Percentiles rank a stretch among this genome's conserved stretches.
Conservation (phyloP, 495 filamentous ascomycete species). For the Neurospora sublineolata region DNA sequence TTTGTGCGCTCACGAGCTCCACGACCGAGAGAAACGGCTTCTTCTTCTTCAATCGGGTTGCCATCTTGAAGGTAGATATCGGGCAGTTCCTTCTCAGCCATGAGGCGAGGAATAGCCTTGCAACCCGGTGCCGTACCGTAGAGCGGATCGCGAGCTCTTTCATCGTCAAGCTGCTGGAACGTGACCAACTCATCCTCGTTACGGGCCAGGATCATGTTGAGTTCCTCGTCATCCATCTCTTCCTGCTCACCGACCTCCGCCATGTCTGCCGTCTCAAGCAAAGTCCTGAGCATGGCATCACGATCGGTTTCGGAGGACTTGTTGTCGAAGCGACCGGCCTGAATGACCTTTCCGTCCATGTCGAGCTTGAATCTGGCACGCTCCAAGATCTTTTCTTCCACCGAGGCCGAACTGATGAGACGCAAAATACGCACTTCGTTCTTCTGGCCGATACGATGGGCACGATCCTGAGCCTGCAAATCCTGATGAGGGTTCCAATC, state of each 20-base stretch:
- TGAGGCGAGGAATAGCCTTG: constrained; percentile 60
- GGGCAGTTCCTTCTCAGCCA: constrained; percentile 79
- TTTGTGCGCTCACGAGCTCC: constrained; percentile 87
- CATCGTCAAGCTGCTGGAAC: constrained; percentile 70
- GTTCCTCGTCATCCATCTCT: constrained; percentile 94
- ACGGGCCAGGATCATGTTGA: constrained; percentile 79
- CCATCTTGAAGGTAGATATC: constrained; percentile 87
- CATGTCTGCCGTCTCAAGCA: constrained; percentile 84
- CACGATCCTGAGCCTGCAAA: constrained; percentile 97
- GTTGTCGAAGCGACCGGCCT: constrained; percentile 98
- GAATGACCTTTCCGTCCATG: constrained; percentile 98
- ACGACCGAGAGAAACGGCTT: constrained; percentile 67
- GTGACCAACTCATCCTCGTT: constrained; percentile 56
- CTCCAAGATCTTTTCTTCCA: constrained; percentile 97
- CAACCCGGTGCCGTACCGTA: constrained; percentile 59
- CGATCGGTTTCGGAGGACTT: constrained; percentile 98
- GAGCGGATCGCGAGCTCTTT: constrained; percentile 46
- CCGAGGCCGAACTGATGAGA: constrained; percentile 89
- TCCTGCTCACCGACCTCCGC: constrained; percentile 73
- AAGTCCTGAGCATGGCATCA: constrained; percentile 84
- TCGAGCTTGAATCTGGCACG: constrained; percentile 95
- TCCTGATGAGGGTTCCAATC: constrained; percentile 99
- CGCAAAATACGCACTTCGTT: constrained; percentile 96
- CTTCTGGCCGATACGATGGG: constrained; percentile 99
- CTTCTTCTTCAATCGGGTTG: constrained; percentile 69